phyloP scores from a whole-genome alignment of 305 asterid species.

The Caryopteris hybrid region DNA sequence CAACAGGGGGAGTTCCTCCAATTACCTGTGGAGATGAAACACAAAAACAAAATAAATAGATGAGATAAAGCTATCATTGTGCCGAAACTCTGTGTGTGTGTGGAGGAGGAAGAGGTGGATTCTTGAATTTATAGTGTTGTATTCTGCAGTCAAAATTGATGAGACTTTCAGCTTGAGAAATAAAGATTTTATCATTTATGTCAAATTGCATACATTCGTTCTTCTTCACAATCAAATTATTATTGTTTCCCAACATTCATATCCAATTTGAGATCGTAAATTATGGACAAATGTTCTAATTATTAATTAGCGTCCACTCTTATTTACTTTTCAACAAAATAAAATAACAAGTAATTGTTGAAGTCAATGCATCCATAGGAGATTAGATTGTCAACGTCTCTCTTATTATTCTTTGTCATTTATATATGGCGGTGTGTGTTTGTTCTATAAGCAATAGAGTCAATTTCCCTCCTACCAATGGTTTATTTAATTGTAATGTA shows the following conservation, averaged over 20 bases:
- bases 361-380: too few species aligned
- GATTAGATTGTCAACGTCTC: too few species aligned
- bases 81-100: background rate
- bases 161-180: background rate
- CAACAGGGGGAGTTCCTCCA: background rate
- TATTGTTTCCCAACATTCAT: background rate
- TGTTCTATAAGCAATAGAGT: too few species aligned
- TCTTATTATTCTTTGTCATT: too few species aligned
- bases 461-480: too few species aligned
- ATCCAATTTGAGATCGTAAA: too few species aligned
- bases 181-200: background rate
- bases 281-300: too few species aligned
- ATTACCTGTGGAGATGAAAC: constrained; percentile 20
- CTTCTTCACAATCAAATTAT: background rate
- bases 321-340: too few species aligned
- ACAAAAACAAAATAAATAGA: background rate
- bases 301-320: too few species aligned
- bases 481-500: too few species aligned
- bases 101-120: background rate
- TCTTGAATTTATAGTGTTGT: background rate
- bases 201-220: background rate
- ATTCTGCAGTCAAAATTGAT: background rate
- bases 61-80: background rate
- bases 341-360: too few species aligned
- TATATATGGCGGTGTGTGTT: too few species aligned